phyloP scores from a whole-genome alignment of 2,329 filamentous ascomycete species.

The Trichoderma koningii region DNA sequence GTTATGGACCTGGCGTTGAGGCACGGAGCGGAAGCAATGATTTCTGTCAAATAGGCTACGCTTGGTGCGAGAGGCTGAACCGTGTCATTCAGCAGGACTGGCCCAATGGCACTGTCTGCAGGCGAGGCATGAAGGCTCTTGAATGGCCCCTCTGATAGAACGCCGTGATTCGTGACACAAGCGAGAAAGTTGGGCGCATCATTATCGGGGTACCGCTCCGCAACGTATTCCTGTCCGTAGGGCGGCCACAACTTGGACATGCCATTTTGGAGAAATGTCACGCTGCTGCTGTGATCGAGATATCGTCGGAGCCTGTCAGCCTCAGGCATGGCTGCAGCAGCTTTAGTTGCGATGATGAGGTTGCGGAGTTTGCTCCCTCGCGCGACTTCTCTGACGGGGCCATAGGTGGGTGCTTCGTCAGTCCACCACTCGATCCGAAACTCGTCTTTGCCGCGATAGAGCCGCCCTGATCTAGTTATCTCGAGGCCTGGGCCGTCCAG shows the following conservation, averaged over 20 bases:
- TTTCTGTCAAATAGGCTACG: constrained; percentile 44
- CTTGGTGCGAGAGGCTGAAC: constrained; percentile 18
- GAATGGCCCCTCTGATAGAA: constrained; percentile 54
- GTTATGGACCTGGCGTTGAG: constrained; percentile 47
- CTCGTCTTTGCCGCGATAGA: constrained; percentile 37
- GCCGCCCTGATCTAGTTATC: constrained; percentile 42
- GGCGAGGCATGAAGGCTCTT: constrained; percentile 55
- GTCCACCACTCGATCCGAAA: constrained; percentile 60
- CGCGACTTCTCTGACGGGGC: constrained; percentile 46
- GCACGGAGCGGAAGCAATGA: constrained; percentile 47
- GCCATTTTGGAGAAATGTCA: constrained; percentile 87
- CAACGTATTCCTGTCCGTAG: constrained; percentile 47
- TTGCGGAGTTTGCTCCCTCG: constrained; percentile 59
- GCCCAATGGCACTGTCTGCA: constrained; percentile 52
- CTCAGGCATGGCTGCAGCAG: constrained; percentile 66
- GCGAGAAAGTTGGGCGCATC: constrained; percentile 68
- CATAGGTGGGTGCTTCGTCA: constrained; percentile 43
- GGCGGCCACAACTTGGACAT: constrained; percentile 69
- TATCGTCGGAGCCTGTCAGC: constrained; percentile 61
- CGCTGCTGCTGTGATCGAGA: constrained; percentile 63
- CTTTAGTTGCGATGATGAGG: constrained; percentile 78
- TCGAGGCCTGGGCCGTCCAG: constrained; percentile 46
- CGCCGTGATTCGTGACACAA: constrained; percentile 63
- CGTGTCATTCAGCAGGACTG: constrained; percentile 42
- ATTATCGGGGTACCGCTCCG: constrained; percentile 43